Conservation (phyloP, 1,139 yeast genomes). For the Kodamaea derodonti region DNA sequence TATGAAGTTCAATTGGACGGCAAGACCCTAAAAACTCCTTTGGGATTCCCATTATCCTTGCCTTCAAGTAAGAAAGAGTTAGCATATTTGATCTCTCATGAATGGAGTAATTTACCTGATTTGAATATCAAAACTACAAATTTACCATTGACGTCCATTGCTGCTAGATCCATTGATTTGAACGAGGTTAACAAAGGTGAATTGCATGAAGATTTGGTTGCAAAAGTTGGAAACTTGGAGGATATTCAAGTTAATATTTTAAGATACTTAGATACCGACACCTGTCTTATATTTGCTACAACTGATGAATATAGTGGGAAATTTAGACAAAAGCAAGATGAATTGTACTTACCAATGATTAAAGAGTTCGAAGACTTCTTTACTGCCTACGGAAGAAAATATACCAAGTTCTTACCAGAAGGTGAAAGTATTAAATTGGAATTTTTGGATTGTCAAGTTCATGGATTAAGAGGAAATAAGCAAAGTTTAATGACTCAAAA, state of each 20-base stretch:
- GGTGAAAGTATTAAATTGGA: constrained; percentile 37
- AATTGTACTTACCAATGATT: constrained; percentile 71
- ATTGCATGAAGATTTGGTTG: constrained; percentile 43
- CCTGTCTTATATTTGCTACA: constrained; percentile 85
- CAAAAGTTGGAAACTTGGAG: constrained; percentile 58
- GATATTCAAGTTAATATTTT: constrained; percentile 56
- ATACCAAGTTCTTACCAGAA: constrained; percentile 26
- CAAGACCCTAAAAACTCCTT: constrained; percentile 79
- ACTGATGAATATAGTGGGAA: constrained; percentile 76
- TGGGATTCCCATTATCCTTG: constrained; percentile 65
- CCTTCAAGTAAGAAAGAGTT: constrained; percentile 59
- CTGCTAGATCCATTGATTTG: constrained; percentile 82
- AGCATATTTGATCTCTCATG: constrained; percentile 77
- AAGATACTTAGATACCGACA: constrained; percentile 89
- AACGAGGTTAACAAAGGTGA: constrained; percentile 25
- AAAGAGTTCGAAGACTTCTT: constrained; percentile 60
- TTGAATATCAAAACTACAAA: constrained; percentile 74
- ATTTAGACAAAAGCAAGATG: constrained; percentile 72
- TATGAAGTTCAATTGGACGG: constrained; percentile 63
- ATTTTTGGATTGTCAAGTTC: constrained; percentile 71
- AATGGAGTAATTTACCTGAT: constrained; percentile 77
- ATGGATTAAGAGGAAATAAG: constrained; percentile 75
- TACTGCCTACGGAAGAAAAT: constrained; percentile 36
- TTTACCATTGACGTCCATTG: constrained; percentile 82
- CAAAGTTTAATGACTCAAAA: constrained; percentile 60